phyloP scores from a whole-genome alignment of 148 eudicot genomes.

The Limonium bicolor region DNA sequence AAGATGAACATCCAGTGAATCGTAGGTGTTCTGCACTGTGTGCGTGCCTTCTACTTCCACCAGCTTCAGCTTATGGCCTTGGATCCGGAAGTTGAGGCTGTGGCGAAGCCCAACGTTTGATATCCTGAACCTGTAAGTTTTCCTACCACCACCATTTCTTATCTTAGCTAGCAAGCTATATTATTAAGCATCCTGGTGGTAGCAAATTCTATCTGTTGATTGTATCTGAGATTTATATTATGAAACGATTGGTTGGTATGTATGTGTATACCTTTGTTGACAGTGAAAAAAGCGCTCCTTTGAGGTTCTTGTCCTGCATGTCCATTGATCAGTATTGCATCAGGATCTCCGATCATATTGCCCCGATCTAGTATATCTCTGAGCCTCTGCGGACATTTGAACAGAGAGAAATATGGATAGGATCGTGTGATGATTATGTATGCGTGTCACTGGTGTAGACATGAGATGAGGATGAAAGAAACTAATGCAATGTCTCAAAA shows the following conservation, averaged over 20 bases:
- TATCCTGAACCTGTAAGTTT: slow-evolving; percentile 72
- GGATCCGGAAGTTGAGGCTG: slow-evolving; percentile 55
- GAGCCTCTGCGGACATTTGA: slow-evolving; percentile 11
- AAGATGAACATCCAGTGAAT: slow-evolving; percentile 61
- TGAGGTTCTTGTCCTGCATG: too few relatives aligned
- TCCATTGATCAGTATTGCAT: slow-evolving; percentile 58
- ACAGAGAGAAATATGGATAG: background rate
- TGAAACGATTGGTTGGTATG: background rate
- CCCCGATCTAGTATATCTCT: slow-evolving; percentile 40
- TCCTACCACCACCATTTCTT: too few relatives aligned
- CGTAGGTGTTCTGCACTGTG: slow-evolving; percentile 36
- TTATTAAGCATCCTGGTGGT: background rate
- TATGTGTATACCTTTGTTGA: slow-evolving; percentile 33
- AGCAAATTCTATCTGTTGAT: background rate
- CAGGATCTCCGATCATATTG: slow-evolving; percentile 37
- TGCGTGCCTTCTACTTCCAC: slow-evolving; percentile 90
- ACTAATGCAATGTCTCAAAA: background rate
- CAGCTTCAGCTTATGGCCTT: slow-evolving; percentile 58
- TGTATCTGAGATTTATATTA: too few relatives aligned
- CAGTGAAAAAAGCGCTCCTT: slow-evolving; percentile 32
- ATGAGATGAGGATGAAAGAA: background rate
- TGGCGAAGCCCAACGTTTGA: slow-evolving; percentile 65
- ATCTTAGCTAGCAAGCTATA: too few relatives aligned
- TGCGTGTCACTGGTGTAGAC: background rate
- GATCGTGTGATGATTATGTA: background rate